Evolutionary conservation across 164 flowering plant genomes (phyloP).

Genomic region (Aristolochia contorta): DNA sequence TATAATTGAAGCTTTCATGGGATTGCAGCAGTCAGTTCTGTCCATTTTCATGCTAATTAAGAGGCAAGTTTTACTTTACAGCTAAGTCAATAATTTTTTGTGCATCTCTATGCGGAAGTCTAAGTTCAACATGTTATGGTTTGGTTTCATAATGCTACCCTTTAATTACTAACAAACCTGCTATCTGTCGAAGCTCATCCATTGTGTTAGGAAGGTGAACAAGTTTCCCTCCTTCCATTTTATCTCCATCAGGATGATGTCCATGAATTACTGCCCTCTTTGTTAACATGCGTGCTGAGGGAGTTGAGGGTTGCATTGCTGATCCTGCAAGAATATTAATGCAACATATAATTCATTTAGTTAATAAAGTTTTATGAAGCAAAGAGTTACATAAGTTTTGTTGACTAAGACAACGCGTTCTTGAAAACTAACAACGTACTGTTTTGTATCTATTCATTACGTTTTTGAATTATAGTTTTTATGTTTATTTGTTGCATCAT

Average conservation of each 20-base stretch:
- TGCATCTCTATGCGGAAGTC: neutral
- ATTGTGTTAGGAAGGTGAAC: constrained; percentile 49
- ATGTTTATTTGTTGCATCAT: too few relatives aligned
- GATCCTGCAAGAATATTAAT: constrained; percentile 33
- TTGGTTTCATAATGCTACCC: neutral
- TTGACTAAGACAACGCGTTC: constrained; percentile 12
- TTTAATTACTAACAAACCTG: constrained; percentile 34
- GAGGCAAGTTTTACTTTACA: neutral
- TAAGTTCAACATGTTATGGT: neutral
- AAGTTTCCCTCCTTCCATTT: constrained; percentile 44
- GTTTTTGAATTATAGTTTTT: too few relatives aligned
- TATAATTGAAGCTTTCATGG: constrained; percentile 46
- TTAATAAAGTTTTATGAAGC: neutral
- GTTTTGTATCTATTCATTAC: neutral
- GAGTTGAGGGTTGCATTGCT: constrained; percentile 14
- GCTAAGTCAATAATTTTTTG: constrained; percentile 1
- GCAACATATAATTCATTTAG: constrained; percentile 9
- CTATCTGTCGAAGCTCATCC: constrained; percentile 42
- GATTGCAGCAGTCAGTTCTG: constrained; percentile 14
- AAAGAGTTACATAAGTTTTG: too few relatives aligned
- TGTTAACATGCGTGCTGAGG: constrained; percentile 16
- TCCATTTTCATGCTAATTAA: neutral
- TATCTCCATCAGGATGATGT: constrained; percentile 38
- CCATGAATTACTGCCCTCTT: constrained; percentile 56
- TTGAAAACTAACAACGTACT: constrained; percentile 23